These are phyloP conservation scores for Didymella lethalis DNA, from an alignment of 2,329 filamentous ascomycete genomes.

Conservation along the genomic window DNA sequence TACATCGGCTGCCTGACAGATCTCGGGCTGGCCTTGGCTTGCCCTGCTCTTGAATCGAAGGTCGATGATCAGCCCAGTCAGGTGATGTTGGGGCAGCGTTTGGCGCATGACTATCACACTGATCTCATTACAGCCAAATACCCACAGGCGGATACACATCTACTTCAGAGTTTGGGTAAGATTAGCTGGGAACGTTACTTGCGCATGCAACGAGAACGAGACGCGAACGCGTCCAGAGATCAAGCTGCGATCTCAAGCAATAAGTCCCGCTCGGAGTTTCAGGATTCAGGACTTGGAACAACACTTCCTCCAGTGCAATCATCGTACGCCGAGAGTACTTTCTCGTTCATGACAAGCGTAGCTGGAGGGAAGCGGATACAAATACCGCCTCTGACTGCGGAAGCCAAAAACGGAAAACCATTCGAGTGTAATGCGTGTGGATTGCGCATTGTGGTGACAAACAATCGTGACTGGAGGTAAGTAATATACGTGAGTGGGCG, in stretches of 20 bases:
- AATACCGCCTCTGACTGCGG: conserved; percentile 28
- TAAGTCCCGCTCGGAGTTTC: neutral
- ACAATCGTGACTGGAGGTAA: conserved; percentile 3
- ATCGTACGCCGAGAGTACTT: neutral
- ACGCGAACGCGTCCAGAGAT: neutral
- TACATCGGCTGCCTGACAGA: neutral
- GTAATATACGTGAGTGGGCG: too few species aligned
- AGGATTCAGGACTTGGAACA: neutral
- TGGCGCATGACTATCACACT: neutral
- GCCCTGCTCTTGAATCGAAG: neutral
- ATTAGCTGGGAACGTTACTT: neutral
- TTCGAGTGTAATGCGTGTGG: neutral
- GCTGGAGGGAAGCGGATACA: conserved; percentile 20
- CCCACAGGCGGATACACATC: neutral
- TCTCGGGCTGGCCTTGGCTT: neutral
- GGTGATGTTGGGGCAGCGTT: neutral
- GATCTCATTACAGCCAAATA: neutral
- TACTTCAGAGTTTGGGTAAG: neutral
- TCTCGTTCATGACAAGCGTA: conserved; percentile 6
- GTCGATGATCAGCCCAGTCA: neutral
- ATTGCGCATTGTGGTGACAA: neutral
- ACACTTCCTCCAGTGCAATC: neutral
- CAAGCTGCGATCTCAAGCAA: neutral
- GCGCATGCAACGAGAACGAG: neutral
- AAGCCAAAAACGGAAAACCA: neutral